phyloP scores from a whole-genome alignment of 768 basidiomycete genomes.

The Lactifluus echinatus region DNA sequence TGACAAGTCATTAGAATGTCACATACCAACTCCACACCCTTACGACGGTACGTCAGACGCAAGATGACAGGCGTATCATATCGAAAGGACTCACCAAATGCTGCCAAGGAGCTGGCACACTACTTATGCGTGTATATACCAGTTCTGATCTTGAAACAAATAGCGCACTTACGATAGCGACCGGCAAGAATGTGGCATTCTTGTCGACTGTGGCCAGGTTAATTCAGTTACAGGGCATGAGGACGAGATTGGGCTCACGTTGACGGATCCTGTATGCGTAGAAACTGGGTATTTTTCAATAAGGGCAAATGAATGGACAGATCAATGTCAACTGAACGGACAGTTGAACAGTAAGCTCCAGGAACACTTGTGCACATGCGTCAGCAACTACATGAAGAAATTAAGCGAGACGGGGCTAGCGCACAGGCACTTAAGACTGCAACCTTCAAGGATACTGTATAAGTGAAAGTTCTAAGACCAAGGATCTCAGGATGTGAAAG shows the following conservation, averaged over 20 bases:
- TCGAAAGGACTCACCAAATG: not conserved
- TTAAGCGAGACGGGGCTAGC: not conserved
- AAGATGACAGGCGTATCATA: not conserved
- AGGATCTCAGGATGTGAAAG: not conserved
- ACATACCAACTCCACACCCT: not conserved
- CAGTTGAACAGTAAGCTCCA: not conserved
- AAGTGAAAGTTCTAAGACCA: not conserved
- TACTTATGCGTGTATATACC: not conserved
- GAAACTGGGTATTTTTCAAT: too few species aligned
- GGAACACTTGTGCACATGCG: not conserved
- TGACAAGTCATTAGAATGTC: too few species aligned
- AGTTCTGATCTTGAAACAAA: not conserved
- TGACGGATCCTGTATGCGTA: too few species aligned
- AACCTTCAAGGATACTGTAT: not conserved
- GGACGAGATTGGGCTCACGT: not conserved
- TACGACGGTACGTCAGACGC: not conserved
- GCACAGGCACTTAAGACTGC: not conserved
- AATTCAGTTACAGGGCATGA: not conserved
- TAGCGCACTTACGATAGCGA: not conserved
- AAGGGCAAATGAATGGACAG: not conserved
- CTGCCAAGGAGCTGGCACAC: not conserved
- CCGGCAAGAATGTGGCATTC: not conserved
- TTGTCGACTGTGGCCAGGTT: not conserved
- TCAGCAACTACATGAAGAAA: not conserved
- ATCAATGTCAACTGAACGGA: not conserved